Percentiles rank a stretch among this genome's conserved stretches.
These are phyloP conservation scores for Pulchroboletus neoregius DNA, from an alignment of 1,284 basidiomycete genomes.

Conservation along the genomic window DNA sequence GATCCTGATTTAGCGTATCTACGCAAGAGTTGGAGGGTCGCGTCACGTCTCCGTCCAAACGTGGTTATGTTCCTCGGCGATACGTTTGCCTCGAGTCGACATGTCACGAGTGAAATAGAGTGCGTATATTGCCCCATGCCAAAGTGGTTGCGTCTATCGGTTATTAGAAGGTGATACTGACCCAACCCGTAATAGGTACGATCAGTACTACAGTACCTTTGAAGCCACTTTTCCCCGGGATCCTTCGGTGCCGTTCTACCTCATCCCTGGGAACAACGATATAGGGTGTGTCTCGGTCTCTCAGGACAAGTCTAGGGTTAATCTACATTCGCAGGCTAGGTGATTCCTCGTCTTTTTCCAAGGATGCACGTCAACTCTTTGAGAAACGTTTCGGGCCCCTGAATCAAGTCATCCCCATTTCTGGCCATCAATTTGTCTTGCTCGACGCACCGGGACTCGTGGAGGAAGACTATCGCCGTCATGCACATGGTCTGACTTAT, in stretches of 20 bases:
- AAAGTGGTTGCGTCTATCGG: constrained; percentile 1
- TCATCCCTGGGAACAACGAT: constrained; percentile 88
- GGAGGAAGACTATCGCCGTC: constrained; percentile 73
- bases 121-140: constrained; percentile 56
- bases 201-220: constrained; percentile 64
- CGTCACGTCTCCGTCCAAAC: constrained; percentile 60
- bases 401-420: constrained; percentile 51
- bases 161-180: background rate
- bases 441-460: constrained; percentile 75
- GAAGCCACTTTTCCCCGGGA: constrained; percentile 57
- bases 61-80: constrained; percentile 82
- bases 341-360: constrained; percentile 52
- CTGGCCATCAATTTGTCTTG: constrained; percentile 70
- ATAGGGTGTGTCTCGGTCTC: constrained; percentile 51
- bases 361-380: constrained; percentile 61
- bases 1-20: constrained; percentile 57
- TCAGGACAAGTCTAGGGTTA: background rate
- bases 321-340: constrained; percentile 48
- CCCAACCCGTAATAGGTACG: constrained; percentile 49
- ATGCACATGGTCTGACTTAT: constrained; percentile 41
- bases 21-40: constrained; percentile 78
- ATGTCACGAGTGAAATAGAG: constrained; percentile 63
- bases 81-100: constrained; percentile 80
- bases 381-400: constrained; percentile 61
- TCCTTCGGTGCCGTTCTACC: constrained; percentile 49